These are phyloP conservation scores for Aspergillus coremiiformis DNA, from an alignment of 495 filamentous ascomycete genomes.

Conservation along the genomic window DNA sequence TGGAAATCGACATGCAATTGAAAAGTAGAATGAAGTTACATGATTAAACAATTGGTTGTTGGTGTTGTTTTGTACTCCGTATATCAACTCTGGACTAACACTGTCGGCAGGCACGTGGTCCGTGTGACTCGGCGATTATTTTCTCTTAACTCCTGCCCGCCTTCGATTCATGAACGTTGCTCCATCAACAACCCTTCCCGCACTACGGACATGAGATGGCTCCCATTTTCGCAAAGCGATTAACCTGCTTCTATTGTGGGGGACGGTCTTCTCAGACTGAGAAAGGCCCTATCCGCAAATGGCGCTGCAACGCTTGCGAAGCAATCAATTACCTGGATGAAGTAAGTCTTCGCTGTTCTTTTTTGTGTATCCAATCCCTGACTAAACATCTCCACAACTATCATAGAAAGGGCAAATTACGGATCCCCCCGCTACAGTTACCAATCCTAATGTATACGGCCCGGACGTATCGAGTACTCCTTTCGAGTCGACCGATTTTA, in stretches of 20 bases:
- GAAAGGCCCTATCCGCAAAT: slow-evolving; percentile 48
- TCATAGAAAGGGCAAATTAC: slow-evolving; percentile 72
- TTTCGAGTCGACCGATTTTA: slow-evolving; percentile 28
- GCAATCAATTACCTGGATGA: slow-evolving; percentile 76
- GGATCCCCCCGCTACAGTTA: slow-evolving; percentile 65
- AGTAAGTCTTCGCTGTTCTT: slow-evolving; percentile 26
- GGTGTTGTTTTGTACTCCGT: not conserved
- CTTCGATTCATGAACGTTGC: not conserved
- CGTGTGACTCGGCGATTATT: slow-evolving; percentile 29
- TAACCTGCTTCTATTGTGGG: slow-evolving; percentile 75
- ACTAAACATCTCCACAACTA: not conserved
- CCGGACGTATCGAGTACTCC: slow-evolving; percentile 23
- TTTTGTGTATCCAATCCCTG: slow-evolving; percentile 2
- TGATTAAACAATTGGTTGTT: not conserved
- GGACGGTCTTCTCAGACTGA: slow-evolving; percentile 48
- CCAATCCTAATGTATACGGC: slow-evolving; percentile 21
- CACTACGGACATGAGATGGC: slow-evolving; percentile 36
- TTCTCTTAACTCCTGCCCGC: slow-evolving; percentile 23
- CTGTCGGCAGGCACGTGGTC: slow-evolving; percentile 22
- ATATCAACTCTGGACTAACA: not conserved
- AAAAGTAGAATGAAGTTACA: no score
- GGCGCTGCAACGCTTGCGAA: slow-evolving; percentile 66
- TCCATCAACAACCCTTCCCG: slow-evolving; percentile 6
- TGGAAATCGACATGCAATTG: no score
- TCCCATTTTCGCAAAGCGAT: slow-evolving; percentile 37